Evolutionary conservation across 2,329 filamentous ascomycete species (phyloP).

Genomic region (Botrytis tulipae): DNA sequence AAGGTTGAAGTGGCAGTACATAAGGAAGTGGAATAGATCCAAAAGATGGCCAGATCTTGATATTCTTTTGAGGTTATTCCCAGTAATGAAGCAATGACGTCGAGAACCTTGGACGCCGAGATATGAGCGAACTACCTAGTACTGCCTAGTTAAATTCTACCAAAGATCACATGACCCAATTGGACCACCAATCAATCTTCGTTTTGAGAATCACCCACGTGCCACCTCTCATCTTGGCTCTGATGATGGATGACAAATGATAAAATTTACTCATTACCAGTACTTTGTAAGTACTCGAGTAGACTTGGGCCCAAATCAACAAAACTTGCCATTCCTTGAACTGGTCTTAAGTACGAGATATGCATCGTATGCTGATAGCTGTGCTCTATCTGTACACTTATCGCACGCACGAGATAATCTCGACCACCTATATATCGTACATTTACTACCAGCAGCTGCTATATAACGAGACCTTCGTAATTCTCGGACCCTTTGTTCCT

Average conservation of each 20-base stretch:
- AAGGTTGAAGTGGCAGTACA: neutral
- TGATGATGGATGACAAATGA: neutral
- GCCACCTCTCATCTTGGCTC: neutral
- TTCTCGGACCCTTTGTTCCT: neutral
- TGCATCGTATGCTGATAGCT: neutral
- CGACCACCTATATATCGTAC: neutral
- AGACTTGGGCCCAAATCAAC: neutral
- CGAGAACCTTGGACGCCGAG: neutral
- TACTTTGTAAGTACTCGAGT: neutral
- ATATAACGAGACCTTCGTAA: neutral
- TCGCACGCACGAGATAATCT: neutral
- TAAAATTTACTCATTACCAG: neutral
- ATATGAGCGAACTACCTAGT: neutral
- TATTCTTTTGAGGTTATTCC: neutral
- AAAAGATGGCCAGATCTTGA: neutral
- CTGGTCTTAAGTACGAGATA: neutral
- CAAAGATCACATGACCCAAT: neutral
- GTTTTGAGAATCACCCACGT: no score
- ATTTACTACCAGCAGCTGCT: neutral
- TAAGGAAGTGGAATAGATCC: neutral
- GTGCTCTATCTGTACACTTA: neutral
- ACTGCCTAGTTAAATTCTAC: neutral
- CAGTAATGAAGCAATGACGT: neutral
- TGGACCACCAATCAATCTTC: neutral
- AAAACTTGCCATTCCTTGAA: neutral